Evolutionary conservation across 768 basidiomycete genomes (phyloP), one percentile per base, ranked within the genome.

Genomic region (Saitozyma sp.): DNA sequence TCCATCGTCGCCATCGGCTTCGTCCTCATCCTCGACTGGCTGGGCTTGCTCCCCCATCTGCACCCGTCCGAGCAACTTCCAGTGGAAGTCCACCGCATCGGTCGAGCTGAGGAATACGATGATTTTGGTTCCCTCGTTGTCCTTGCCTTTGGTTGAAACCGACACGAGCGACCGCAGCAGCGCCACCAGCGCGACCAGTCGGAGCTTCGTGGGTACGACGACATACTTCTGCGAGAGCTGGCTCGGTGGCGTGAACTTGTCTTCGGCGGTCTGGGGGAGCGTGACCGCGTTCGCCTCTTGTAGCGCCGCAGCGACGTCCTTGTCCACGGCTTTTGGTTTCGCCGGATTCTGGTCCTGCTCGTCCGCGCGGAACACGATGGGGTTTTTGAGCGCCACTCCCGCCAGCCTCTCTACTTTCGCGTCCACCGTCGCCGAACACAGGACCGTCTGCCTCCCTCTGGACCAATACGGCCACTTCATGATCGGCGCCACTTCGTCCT

Each of bases 31-130:
- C 16, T 50, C 61, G 45, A 46, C 45, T 46, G 45, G 45, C 45
- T 46, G 45, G 13, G 61, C 43, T 37, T 73, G 61, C 9, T 68
- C 80, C 8, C 83, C 85, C 89, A 95, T 93, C 6, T 80, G 71
- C 17, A 90, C 82, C 6, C 86, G 85, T 0, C 88, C 89, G 0
- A 98, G 80, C 19, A 97, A 81, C 54, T 84, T 85, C 91, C 92
- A 98, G 75, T 95, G 92, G 73, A 92, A 97, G 78, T 99, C 95
- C 16, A 99, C 96, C 3, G 96, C 94, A 79, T 97, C 95, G 6
- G 93, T 98, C 72, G 92, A 97, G 69, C 90, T 95, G 64, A 99
- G 82, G 80, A 99, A 99, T 6, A 99, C 92, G 52, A 99, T 92
- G 59, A 96, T 67, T 64, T 75, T 72, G 45, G 71, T 77, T 39